Evolutionary conservation across 139 green algal species (phyloP), one percentile per base, ranked within the genome.

Genomic region (Chlorella sp.): DNA sequence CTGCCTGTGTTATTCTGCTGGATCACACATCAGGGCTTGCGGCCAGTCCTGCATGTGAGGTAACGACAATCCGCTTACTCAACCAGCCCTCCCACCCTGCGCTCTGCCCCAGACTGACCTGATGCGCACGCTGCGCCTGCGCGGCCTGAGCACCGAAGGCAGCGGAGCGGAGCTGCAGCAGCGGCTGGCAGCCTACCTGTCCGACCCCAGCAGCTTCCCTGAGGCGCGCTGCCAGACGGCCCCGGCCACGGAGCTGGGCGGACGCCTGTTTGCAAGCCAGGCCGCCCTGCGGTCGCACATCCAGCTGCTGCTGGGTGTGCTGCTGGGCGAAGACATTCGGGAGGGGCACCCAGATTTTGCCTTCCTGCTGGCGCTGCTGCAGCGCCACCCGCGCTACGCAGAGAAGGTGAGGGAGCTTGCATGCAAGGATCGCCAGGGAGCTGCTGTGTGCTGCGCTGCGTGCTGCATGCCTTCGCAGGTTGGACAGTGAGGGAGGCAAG

Each of bases 221-320:
- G 34, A 82, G 54, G 76, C 76, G 7, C 20, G 32, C 76, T 82
- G 76, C 76, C 26, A 32, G 22, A 1, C 54, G 22, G 17, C 3
- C 26, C 24, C 19, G 0, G 76, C 54, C 54, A 1, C 8, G 36
- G 8, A 72, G 76, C 34, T 82, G 54, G 76, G 76, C 22, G 76
- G 76, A 36, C 76, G 54, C 36, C 54, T 82, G 44, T 82, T 82
- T 70, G 48, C 34, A 0, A 38, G 51, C 34, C 34, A 38, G 16
- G 4, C 24, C 14, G 34, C 24, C 5, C 54, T 82, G 54, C 56
- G 76, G 13, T 30, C 48, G 14, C 76, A 82, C 54, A 70, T 82
- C 36, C 76, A 82, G 76, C 36, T 82, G 54, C 76, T 82, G 54
- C 38, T 82, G 36, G 13, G 72, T 40, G 34, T 82, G 36, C 54